phyloP scores from a whole-genome alignment of 2,329 filamentous ascomycete species.

The Alternaria sp. region DNA sequence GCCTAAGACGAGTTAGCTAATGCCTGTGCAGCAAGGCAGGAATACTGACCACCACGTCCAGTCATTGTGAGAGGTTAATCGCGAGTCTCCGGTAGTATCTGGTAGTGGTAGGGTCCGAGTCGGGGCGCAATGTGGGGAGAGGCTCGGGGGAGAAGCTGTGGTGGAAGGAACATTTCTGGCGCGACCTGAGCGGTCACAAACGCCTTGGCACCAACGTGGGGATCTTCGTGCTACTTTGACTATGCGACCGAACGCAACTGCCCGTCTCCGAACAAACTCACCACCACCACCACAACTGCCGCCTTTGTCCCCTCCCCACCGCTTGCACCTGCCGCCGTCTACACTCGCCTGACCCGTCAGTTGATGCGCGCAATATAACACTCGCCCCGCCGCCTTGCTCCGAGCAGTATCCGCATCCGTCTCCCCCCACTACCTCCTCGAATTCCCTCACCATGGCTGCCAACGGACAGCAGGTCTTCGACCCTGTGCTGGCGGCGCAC shows the following conservation, averaged over 20 bases:
- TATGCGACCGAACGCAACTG: constrained; percentile 33
- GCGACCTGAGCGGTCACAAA: constrained; percentile 33
- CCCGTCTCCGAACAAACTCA: constrained; percentile 31
- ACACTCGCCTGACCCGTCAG: constrained; percentile 8
- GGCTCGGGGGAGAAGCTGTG: constrained; percentile 28
- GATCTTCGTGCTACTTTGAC: constrained; percentile 35
- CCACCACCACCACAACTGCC: constrained; percentile 17
- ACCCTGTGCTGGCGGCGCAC: constrained; percentile 86
- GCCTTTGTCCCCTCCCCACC: constrained; percentile 1
- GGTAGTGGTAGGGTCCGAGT: constrained; percentile 10
- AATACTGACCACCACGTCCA: constrained; percentile 44
- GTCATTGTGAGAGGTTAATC: constrained; percentile 32
- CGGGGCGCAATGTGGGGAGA: constrained; percentile 19
- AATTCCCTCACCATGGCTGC: constrained; percentile 67
- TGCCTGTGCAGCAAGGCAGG: not conserved
- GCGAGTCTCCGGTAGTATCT: constrained; percentile 8
- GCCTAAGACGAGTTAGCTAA: constrained; percentile 56
- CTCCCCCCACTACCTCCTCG: constrained; percentile 23
- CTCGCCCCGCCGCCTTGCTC: constrained; percentile 38
- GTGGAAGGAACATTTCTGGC: constrained; percentile 35
- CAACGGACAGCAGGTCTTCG: constrained; percentile 75
- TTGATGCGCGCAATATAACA: constrained; percentile 38
- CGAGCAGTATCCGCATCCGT: constrained; percentile 34
- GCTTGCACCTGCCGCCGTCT: constrained; percentile 8
- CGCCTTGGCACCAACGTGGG: constrained; percentile 34